Base-by-base conservation (phyloP, 257 asterid species). In the Osmanthus fragrans region DNA sequence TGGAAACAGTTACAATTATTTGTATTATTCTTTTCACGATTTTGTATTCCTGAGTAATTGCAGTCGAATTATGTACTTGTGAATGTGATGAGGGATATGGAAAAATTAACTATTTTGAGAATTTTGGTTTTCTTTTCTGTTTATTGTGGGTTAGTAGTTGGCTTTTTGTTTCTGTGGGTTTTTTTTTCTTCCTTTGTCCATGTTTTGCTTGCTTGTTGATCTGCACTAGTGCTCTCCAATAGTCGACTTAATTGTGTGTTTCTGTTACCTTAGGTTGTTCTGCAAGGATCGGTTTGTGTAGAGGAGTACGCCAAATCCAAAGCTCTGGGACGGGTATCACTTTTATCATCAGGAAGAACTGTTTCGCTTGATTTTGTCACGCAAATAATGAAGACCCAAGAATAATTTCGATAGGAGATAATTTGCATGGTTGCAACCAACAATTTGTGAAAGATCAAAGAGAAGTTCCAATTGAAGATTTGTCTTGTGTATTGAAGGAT, bases 301-400 rank as follows among this genome's bases (percentile, higher is more conserved):
- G 92, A 93, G 76, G 97, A 88, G 85, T 92, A 90, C 72, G 78
- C 83, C 23, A 87, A 69, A 13, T 87, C 89, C 83, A 89, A 86
- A 89, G 89, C 90, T 78, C 82, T 95, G 56, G 99, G 99, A 77
- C 87, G 97, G 86, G 97, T 86, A 29, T 95, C 92, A 60, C 93
- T 95, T 13, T 84, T 97, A 89, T 83, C 97, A 71, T 85, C 85
- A 25, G 99, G 99, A 79, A 90, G 96, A 83, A 90, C 96, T 4
- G 70, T 95, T 77, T 98, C 97, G 39, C 90, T 95, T 36, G 98
- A 97, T 77, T 82, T 94, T 67, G 96, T 94, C 39, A 91, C 97
- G 34, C 83, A 77, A 75, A 77, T 88, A 39, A 71, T 87, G 68
- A 71, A 84, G 80, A 80, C 76, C 36, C 87, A 79, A 63, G 74